Percentiles rank a stretch among this genome's conserved stretches.
Conservation (phyloP, 495 filamentous ascomycete genomes). For the Hypoxylon rickii region DNA sequence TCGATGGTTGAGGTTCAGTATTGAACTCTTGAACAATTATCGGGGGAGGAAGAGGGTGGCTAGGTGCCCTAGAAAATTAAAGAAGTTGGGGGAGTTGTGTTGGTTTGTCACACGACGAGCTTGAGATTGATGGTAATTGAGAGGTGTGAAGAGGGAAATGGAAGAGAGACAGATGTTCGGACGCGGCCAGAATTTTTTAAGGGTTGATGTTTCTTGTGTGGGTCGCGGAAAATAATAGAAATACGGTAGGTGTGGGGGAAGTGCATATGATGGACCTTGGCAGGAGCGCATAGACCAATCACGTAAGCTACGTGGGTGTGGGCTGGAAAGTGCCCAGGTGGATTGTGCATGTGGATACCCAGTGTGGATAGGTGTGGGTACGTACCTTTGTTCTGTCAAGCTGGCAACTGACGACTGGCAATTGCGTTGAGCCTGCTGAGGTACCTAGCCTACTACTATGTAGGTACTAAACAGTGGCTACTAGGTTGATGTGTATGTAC, state of each 20-base stretch:
- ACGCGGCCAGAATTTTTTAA: conserved; percentile 52
- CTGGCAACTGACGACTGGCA: too few relatives aligned
- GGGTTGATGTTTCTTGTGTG: conserved; percentile 56
- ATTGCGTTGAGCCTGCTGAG: too few relatives aligned
- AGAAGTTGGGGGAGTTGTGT: conserved; percentile 42
- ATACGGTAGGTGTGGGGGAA: conserved; percentile 36
- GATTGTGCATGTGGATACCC: conserved; percentile 13
- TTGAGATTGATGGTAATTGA: conserved; percentile 52
- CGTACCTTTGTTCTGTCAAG: too few relatives aligned
- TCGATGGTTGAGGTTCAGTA: conserved; percentile 46
- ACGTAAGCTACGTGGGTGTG: not conserved
- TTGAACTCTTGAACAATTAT: conserved; percentile 60
- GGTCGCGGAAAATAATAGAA: conserved; percentile 28
- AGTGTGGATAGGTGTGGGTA: too few relatives aligned
- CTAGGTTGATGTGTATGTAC: too few relatives aligned
- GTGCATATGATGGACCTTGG: conserved; percentile 23
- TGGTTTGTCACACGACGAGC: conserved; percentile 45
- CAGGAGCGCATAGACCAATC: conserved; percentile 20
- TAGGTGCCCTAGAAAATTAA: conserved; percentile 80
- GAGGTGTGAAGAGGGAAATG: conserved; percentile 52
- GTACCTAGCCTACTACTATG: too few relatives aligned
- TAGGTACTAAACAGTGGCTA: too few relatives aligned
- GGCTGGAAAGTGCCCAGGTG: not conserved
- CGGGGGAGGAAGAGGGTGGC: conserved; percentile 78
- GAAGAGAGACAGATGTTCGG: conserved; percentile 43